Evolutionary conservation across 768 basidiomycete genomes (phyloP).

Genomic region (Filobasidium wieringae): DNA sequence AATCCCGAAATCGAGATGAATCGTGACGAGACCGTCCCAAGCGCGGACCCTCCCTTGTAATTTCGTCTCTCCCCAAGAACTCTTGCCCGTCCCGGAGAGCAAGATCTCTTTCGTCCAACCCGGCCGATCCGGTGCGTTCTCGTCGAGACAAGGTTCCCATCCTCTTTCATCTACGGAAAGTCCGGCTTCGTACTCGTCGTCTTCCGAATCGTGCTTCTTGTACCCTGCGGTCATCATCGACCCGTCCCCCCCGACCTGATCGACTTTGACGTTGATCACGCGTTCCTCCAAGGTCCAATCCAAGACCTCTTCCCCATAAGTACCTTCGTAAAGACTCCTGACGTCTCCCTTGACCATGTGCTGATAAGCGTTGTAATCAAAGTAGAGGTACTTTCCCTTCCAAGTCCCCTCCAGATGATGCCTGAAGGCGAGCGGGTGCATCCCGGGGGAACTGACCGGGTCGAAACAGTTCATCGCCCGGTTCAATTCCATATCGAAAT

Average conservation of each 20-base stretch:
- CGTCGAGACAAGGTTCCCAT: conserved; percentile 21
- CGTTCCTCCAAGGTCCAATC: conserved; percentile 30
- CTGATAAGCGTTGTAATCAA: conserved; percentile 31
- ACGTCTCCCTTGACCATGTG: conserved; percentile 28
- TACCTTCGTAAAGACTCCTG: conserved; percentile 29
- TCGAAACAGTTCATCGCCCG: conserved; percentile 29
- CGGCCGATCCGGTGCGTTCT: conserved; percentile 21
- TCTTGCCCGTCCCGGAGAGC: conserved; percentile 21
- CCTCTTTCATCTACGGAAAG: conserved; percentile 26
- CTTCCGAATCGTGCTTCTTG: conserved; percentile 13
- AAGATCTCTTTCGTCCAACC: conserved; percentile 39
- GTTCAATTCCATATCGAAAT: conserved; percentile 33
- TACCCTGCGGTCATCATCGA: conserved; percentile 26
- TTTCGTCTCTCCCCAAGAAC: conserved; percentile 28
- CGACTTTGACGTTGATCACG: conserved; percentile 26
- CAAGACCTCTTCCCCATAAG: conserved; percentile 26
- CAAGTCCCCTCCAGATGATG: conserved; percentile 28
- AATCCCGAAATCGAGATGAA: conserved; percentile 25
- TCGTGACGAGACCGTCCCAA: conserved; percentile 35
- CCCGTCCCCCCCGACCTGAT: conserved; percentile 31
- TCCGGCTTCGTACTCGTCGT: conserved; percentile 17
- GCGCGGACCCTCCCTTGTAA: conserved; percentile 29
- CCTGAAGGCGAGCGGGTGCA: conserved; percentile 23
- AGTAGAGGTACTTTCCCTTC: conserved; percentile 32
- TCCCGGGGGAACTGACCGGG: conserved; percentile 27